Conservation (phyloP, 2,329 filamentous ascomycete genomes). For the Penicillium janthinellum region DNA sequence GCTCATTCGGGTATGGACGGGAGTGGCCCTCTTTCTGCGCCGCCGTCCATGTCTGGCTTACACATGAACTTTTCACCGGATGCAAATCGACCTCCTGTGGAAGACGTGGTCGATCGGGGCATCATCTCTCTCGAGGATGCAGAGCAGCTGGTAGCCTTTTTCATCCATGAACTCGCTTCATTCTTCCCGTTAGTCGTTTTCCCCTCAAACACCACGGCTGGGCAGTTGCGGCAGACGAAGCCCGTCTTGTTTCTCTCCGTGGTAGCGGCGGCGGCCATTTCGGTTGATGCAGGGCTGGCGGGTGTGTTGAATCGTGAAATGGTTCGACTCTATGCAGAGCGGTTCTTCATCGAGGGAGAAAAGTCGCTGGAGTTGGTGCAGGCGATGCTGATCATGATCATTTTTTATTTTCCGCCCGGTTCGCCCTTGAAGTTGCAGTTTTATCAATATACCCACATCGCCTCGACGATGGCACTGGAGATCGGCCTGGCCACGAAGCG, state of each 20-base stretch:
- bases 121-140: constrained; percentile 36
- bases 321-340: constrained; percentile 51
- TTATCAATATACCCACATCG: constrained; percentile 56
- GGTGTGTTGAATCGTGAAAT: constrained; percentile 51
- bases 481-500: constrained; percentile 42
- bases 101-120: constrained; percentile 37
- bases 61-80: constrained; percentile 25
- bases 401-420: constrained; percentile 55
- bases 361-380: constrained; percentile 57
- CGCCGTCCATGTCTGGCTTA: constrained; percentile 24
- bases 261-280: constrained; percentile 65
- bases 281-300: constrained; percentile 51
- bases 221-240: constrained; percentile 44
- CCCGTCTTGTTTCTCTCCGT: constrained; percentile 72
- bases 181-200: constrained; percentile 37
- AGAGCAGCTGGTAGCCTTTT: constrained; percentile 35
- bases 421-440: constrained; percentile 53
- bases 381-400: constrained; percentile 50
- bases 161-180: constrained; percentile 32
- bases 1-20: constrained; percentile 24
- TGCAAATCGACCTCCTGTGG: constrained; percentile 9
- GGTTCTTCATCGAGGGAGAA: constrained; percentile 52
- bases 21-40: constrained; percentile 20
- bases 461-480: constrained; percentile 54
- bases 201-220: constrained; percentile 32